Conservation (phyloP, 2,329 filamentous ascomycete genomes). For the Botrytis fabae region DNA sequence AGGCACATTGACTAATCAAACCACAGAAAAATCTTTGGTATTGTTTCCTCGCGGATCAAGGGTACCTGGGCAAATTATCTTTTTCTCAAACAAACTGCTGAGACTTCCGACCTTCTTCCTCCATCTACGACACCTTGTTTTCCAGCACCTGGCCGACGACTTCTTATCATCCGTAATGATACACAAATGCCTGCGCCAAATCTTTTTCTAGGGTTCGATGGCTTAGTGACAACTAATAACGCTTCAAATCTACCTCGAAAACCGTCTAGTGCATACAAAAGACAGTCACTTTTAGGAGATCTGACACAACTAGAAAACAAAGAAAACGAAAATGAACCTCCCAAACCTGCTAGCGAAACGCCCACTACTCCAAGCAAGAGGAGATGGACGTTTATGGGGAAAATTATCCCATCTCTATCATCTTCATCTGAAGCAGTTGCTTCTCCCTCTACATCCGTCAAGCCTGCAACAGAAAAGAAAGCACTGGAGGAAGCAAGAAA, state of each 20-base stretch:
- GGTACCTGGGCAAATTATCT: conserved; percentile 65
- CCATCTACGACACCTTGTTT: conserved; percentile 66
- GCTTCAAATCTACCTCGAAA: conserved; percentile 24
- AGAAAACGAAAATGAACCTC: conserved; percentile 17
- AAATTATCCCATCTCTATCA: conserved; percentile 54
- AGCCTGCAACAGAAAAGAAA: conserved; percentile 42
- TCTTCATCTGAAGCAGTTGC: conserved; percentile 21
- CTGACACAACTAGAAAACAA: conserved; percentile 29
- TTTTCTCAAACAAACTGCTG: conserved; percentile 57
- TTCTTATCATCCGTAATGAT: conserved; percentile 71
- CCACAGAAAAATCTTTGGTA: conserved; percentile 56
- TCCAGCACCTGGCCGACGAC: conserved; percentile 66
- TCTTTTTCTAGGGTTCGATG: conserved; percentile 63
- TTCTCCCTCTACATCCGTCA: conserved; percentile 20
- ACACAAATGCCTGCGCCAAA: conserved; percentile 41
- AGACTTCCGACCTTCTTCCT: conserved; percentile 48
- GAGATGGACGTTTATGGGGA: conserved; percentile 64
- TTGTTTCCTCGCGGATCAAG: conserved; percentile 57
- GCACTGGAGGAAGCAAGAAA: conserved; percentile 53
- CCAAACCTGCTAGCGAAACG: conserved; percentile 30
- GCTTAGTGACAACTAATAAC: conserved; percentile 43
- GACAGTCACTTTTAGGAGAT: conserved; percentile 33
- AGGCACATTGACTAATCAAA: conserved; percentile 32
- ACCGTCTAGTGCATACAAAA: conserved; percentile 33
- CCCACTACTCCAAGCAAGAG: conserved; percentile 48